Base-by-base conservation (phyloP, 768 basidiomycete genomes). In the Thelephora ganbajun region DNA sequence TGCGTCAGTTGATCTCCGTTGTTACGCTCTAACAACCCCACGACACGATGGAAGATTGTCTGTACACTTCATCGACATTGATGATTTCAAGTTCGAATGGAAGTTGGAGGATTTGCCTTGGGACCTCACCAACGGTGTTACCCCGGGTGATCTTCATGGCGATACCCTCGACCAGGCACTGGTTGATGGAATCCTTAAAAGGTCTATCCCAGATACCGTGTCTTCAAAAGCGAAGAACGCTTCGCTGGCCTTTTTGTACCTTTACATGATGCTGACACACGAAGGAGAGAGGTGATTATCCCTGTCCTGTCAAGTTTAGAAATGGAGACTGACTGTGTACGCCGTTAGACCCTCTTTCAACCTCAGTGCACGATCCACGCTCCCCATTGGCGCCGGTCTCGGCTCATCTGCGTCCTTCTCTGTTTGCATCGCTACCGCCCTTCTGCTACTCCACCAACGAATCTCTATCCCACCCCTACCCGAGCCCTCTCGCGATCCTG, bases 381-480 rank as follows among this genome's bases (percentile, higher is more conserved):
- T 98, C 5, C 96, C 96, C 23, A 81, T 98, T 49, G 85, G 89
- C 6, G 96, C 96, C 13, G 96, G 96, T 42, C 80, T 98, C 44
- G 96, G 96, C 19, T 98, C 94, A 11, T 96, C 92, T 18, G 96
- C 96, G 6, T 90, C 96, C 19, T 97, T 83, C 68, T 97, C 93
- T 2, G 78, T 81, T 16, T 96, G 93, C 60, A 68, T 83, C 41
- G 80, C 91, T 9, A 80, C 87, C 1, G 69, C 87, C 5, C 69
- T 94, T 39, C 75, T 97, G 34, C 71, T 93, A 43, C 71, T 84
- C 12, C 78, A 87, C 60, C 68, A 71, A 43, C 82, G 80, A 53
- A 78, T 96, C 57, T 64, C 54, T 37, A 59, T 76, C 7, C 78
- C 77, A n/a, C 57, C 68, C n/a, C 62, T 65, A 35, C 77, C 77